Evolutionary conservation across 1,284 basidiomycete genomes (phyloP).

Genomic region (Mycosarcoma mackinlayi): DNA sequence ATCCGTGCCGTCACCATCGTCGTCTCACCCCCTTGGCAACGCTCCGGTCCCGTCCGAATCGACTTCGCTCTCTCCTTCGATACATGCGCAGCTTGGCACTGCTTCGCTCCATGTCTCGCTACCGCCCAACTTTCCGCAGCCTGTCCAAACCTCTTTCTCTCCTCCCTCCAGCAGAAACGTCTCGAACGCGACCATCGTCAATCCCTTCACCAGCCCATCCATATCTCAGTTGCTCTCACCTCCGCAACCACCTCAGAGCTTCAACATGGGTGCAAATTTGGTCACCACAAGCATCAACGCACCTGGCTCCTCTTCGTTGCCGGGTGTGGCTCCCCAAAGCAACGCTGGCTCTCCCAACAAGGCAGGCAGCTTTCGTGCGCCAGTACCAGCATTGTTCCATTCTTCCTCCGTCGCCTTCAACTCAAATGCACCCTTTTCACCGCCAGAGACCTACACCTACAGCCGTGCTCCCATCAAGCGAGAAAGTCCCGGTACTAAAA

Average conservation of each 20-base stretch:
- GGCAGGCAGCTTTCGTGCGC: constrained; percentile 5
- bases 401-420: constrained; percentile 13
- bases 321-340: not conserved
- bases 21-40: not conserved
- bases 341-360: constrained; percentile 18
- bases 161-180: constrained; percentile 37
- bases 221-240: constrained; percentile 43
- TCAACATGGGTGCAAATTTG: constrained; percentile 1
- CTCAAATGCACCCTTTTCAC: constrained; percentile 34
- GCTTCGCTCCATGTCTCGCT: constrained; percentile 53
- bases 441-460: constrained; percentile 39
- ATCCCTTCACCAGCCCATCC: constrained; percentile 38
- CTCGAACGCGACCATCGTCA: constrained; percentile 21
- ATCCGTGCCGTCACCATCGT: constrained; percentile 10
- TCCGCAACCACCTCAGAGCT: constrained; percentile 15
- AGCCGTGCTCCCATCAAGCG: constrained; percentile 27
- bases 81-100: constrained; percentile 21
- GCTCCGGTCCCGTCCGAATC: not conserved
- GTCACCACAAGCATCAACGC: not conserved
- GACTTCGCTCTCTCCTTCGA: constrained; percentile 13
- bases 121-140: constrained; percentile 56
- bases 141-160: constrained; percentile 54
- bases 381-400: not conserved
- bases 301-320: not conserved
- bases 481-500: constrained; percentile 41